Evolutionary conservation across 2,329 filamentous ascomycete species (phyloP).

Genomic region (Penicillium sp.): DNA sequence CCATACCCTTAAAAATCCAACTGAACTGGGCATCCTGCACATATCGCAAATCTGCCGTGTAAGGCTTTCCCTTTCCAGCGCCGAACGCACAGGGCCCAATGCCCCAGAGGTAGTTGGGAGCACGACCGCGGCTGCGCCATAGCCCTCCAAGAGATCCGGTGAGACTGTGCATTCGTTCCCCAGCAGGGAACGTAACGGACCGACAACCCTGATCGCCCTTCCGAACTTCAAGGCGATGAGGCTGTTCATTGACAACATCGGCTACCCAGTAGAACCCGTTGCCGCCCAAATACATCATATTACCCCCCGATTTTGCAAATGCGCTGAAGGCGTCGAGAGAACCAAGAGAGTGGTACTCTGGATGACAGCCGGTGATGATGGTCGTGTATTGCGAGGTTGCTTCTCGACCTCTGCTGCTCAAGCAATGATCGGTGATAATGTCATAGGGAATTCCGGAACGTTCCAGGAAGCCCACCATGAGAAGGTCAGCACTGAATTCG

Average conservation of each 20-base stretch:
- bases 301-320: conserved; percentile 26
- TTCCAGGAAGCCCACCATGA: conserved; percentile 32
- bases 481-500: conserved; percentile 31
- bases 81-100: conserved; percentile 27
- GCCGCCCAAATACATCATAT: conserved; percentile 34
- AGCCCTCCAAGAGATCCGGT: conserved; percentile 28
- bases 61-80: conserved; percentile 24
- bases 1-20: conserved; percentile 5
- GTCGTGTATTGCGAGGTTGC: not conserved
- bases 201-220: conserved; percentile 29
- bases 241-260: conserved; percentile 14
- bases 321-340: not conserved
- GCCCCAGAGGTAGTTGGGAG: conserved; percentile 27
- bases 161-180: conserved; percentile 25
- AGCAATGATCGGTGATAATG: conserved; percentile 33
- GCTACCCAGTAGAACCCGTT: conserved; percentile 33
- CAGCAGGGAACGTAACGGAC: conserved; percentile 22
- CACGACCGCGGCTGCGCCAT: conserved; percentile 27
- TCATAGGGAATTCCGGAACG: conserved; percentile 27
- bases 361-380: not conserved
- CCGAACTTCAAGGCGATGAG: conserved; percentile 31
- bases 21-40: not conserved
- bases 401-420: conserved; percentile 22
- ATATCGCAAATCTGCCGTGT: conserved; percentile 1
- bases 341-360: not conserved